Percentiles rank a stretch among this genome's conserved stretches.
Conservation (phyloP, 169 alveolate genomes). For the Eimeria praecox region DNA sequence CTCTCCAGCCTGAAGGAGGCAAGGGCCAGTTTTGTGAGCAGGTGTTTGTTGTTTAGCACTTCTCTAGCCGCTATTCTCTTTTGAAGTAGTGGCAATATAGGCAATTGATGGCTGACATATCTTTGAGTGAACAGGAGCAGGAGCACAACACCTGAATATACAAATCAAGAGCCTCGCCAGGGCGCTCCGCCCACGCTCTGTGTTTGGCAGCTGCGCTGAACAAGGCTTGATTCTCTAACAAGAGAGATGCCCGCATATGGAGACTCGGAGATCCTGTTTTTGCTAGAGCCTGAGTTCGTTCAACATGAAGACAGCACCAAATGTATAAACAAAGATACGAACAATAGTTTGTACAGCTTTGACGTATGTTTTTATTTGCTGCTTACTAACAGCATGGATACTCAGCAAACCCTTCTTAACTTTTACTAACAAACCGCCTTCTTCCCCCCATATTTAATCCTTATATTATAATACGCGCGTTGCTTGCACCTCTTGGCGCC, state of each 20-base stretch:
- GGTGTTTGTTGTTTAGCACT: background rate
- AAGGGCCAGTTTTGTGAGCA: background rate
- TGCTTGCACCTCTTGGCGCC: too few species aligned
- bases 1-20: background rate
- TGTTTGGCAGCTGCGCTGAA: background rate
- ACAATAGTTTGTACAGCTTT: too few species aligned
- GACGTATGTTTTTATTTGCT: too few species aligned
- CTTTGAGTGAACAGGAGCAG: background rate
- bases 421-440: too few species aligned
- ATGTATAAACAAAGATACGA: too few species aligned
- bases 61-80: background rate
- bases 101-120: background rate
- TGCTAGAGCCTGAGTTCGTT: background rate
- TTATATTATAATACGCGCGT: too few species aligned
- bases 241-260: slow-evolving; percentile 14
- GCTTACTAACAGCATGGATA: too few species aligned
- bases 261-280: background rate
- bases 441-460: too few species aligned
- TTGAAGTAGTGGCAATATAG: background rate
- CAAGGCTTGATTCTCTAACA: slow-evolving; percentile 5
- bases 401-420: too few species aligned
- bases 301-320: too few species aligned
- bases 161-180: slow-evolving; percentile 26
- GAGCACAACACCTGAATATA: background rate
- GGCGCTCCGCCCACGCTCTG: slow-evolving; percentile 20